A percentile compares a stretch with the other conserved stretches of the same genome.
These are phyloP conservation scores for Penicillium sp. DNA, from an alignment of 2,329 filamentous ascomycete genomes.

Conservation along the genomic window DNA sequence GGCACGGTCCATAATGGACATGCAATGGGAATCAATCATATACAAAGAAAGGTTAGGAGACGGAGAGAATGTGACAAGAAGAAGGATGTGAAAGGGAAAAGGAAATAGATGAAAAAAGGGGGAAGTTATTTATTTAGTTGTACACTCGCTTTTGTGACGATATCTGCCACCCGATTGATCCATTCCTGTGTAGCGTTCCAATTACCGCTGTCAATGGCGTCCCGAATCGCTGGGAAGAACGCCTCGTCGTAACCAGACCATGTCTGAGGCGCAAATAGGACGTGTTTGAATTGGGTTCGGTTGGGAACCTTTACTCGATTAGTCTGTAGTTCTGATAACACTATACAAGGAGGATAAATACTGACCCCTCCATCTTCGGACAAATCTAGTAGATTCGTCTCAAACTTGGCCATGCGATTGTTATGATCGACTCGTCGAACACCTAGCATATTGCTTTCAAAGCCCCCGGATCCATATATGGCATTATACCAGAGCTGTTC, in stretches of 20 bases:
- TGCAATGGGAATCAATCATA: background rate
- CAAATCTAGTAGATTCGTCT: conserved; percentile 76
- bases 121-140: conserved; percentile 36
- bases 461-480: conserved; percentile 67
- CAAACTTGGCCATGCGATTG: conserved; percentile 72
- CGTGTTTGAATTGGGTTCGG: conserved; percentile 89
- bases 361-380: conserved; percentile 69
- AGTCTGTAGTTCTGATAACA: conserved; percentile 12
- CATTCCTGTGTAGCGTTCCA: conserved; percentile 65
- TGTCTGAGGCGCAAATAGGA: conserved; percentile 77
- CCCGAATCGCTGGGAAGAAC: conserved; percentile 79
- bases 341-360: conserved; percentile 21
- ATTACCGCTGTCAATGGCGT: conserved; percentile 68
- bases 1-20: background rate
- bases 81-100: background rate
- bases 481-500: conserved; percentile 71
- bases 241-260: conserved; percentile 68
- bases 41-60: background rate
- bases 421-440: conserved; percentile 72
- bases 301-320: conserved; percentile 62
- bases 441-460: conserved; percentile 68
- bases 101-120: background rate
- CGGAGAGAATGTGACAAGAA: background rate
- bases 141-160: conserved; percentile 60
- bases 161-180: conserved; percentile 66